Percentiles rank a stretch among this genome's conserved stretches.
phyloP scores from a whole-genome alignment of 305 asterid species.

The Fraxinus nigra region DNA sequence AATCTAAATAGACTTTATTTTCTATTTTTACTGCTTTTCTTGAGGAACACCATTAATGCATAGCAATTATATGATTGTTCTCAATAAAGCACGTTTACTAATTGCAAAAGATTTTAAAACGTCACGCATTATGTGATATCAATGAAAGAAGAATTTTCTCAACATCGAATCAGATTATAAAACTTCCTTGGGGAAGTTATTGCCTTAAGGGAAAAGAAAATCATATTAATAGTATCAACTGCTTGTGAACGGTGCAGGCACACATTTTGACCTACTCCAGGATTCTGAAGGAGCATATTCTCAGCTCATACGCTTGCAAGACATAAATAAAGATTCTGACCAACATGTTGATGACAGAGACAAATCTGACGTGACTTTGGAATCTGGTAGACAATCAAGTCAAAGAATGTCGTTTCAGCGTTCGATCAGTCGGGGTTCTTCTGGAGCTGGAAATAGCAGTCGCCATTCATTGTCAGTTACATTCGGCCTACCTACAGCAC shows the following conservation, averaged over 20 bases:
- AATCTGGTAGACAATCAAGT: conserved; percentile 55
- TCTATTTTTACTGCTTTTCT: neutral
- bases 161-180: neutral
- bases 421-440: conserved; percentile 67
- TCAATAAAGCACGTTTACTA: neutral
- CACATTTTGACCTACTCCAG: conserved; percentile 55
- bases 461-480: conserved; percentile 53
- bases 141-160: neutral
- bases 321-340: conserved; percentile 35
- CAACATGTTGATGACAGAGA: conserved; percentile 36
- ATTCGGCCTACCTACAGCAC: conserved; percentile 55
- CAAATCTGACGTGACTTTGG: conserved; percentile 35
- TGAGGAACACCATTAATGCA: neutral
- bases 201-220: neutral
- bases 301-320: conserved; percentile 62
- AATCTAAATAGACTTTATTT: neutral
- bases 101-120: neutral
- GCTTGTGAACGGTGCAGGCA: conserved; percentile 31
- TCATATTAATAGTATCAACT: neutral
- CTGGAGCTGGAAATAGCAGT: conserved; percentile 61
- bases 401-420: conserved; percentile 51
- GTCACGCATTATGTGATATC: neutral
- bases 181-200: neutral
- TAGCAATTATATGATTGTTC: neutral
- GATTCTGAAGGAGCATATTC: conserved; percentile 64